Conservation (phyloP, 129 eudicot species). For the Logfia minima region DNA sequence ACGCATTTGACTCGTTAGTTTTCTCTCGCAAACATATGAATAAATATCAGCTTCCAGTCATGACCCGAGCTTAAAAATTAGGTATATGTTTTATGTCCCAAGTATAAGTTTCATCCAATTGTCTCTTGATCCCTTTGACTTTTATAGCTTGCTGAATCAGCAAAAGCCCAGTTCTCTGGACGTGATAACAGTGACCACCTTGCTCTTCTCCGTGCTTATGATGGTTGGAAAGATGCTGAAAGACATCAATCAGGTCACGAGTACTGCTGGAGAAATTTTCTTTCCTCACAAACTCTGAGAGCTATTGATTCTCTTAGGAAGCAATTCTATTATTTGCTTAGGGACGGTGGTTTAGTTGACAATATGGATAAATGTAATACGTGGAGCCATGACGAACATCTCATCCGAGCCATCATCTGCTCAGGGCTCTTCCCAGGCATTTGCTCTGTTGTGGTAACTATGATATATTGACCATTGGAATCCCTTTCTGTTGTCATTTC, state of each 20-base stretch:
- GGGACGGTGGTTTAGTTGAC: conserved; percentile 70
- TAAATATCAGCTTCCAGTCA: not conserved
- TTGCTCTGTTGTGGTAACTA: conserved; percentile 85
- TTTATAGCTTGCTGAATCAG: conserved; percentile 89
- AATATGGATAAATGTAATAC: conserved; percentile 61
- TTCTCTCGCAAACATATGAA: not conserved
- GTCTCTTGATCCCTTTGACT: conserved; percentile 5
- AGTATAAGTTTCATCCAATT: conserved; percentile 6
- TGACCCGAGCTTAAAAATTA: not conserved
- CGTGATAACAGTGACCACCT: conserved; percentile 91
- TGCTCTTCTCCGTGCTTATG: conserved; percentile 82
- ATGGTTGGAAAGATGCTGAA: conserved; percentile 96
- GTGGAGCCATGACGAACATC: conserved; percentile 82
- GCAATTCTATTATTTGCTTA: conserved; percentile 76
- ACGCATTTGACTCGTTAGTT: not conserved
- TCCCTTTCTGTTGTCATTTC: not conserved
- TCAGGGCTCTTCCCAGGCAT: conserved; percentile 93
- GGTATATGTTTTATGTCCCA: not conserved
- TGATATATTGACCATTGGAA: conserved; percentile 11
- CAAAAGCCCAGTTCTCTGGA: conserved; percentile 87
- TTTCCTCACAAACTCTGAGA: conserved; percentile 79
- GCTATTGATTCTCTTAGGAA: conserved; percentile 90
- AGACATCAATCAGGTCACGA: conserved; percentile 70
- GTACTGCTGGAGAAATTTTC: conserved; percentile 88
- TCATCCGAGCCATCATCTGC: conserved; percentile 76